Conservation (phyloP, 1,284 basidiomycete species). For the Apiotrichum sp. region DNA sequence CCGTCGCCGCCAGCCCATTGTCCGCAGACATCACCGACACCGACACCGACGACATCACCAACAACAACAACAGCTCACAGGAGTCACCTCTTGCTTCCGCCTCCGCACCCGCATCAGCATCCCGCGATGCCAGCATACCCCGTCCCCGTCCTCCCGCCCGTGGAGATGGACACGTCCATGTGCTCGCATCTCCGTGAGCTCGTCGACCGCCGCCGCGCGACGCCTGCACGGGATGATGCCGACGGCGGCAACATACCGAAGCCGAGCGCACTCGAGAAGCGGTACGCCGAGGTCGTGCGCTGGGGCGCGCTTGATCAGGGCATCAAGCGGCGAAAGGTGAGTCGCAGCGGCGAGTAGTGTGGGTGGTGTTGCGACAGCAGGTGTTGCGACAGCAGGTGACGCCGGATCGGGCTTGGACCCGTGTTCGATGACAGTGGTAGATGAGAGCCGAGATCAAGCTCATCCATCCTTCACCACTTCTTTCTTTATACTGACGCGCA, state of each 20-base stretch:
- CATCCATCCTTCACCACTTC: too few species aligned
- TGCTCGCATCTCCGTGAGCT: constrained; percentile 28
- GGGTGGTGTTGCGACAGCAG: constrained; percentile 3
- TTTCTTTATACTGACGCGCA: constrained; percentile 6
- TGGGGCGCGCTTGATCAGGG: constrained; percentile 35
- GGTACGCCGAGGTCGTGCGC: constrained; percentile 29
- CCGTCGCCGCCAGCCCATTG: too few species aligned
- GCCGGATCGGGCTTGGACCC: too few species aligned
- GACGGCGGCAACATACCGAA: background rate
- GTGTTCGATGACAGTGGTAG: too few species aligned
- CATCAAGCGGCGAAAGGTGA: constrained; percentile 35
- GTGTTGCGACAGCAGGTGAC: constrained; percentile 1
- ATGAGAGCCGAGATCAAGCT: too few species aligned
- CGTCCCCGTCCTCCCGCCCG: constrained; percentile 5
- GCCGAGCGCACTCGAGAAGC: constrained; percentile 10
- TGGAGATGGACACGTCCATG: constrained; percentile 29
- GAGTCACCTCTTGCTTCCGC: background rate
- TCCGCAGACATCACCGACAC: background rate
- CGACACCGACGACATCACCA: background rate
- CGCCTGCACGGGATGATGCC: constrained; percentile 15
- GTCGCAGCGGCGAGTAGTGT: background rate
- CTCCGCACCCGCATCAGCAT: background rate
- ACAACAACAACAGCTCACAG: background rate
- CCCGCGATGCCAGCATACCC: background rate
- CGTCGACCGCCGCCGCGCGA: constrained; percentile 14